Evolutionary conservation across 441 rosid species (phyloP).

Genomic region (Viola pubescens): DNA sequence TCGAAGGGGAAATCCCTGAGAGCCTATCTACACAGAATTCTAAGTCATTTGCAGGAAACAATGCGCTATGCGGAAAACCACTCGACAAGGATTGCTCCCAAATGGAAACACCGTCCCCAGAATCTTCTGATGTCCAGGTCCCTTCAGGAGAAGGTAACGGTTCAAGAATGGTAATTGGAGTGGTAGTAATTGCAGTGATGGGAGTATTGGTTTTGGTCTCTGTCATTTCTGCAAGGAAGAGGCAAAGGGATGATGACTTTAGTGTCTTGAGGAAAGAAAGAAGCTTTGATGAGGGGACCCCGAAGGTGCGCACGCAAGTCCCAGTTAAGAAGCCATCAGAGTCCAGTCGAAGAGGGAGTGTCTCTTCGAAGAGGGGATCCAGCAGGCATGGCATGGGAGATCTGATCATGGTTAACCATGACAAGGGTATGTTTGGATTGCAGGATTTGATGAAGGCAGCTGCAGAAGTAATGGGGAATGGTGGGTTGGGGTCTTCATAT

Average conservation of each 20-base stretch:
- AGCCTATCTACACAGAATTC: slow-evolving; percentile 28
- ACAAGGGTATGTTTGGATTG: slow-evolving; percentile 66
- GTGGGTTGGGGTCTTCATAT: slow-evolving; percentile 80
- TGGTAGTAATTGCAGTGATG: slow-evolving; percentile 18
- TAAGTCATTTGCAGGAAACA: slow-evolving; percentile 38
- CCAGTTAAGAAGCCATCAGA: slow-evolving; percentile 11
- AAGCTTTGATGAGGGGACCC: slow-evolving; percentile 18
- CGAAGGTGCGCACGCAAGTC: slow-evolving; percentile 5
- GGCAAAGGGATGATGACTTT: slow-evolving; percentile 32
- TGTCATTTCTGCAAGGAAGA: slow-evolving; percentile 15
- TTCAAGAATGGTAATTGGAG: slow-evolving; percentile 16
- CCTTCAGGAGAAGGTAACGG: not conserved
- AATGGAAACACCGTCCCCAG: not conserved
- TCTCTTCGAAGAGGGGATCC: slow-evolving; percentile 17
- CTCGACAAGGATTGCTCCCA: slow-evolving; percentile 30
- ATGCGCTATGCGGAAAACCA: slow-evolving; percentile 49
- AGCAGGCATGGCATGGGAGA: slow-evolving; percentile 40
- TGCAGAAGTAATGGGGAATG: slow-evolving; percentile 81
- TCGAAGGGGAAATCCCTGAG: slow-evolving; percentile 60
- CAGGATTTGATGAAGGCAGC: slow-evolving; percentile 89
- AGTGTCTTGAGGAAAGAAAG: slow-evolving; percentile 37
- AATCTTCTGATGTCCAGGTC: not conserved
- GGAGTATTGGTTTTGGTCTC: slow-evolving; percentile 20
- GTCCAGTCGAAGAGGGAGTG: slow-evolving; percentile 23
- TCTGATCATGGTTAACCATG: slow-evolving; percentile 55